Base-by-base conservation (phyloP, 75 land plant species). In the Selaginella moellendorffii region DNA sequence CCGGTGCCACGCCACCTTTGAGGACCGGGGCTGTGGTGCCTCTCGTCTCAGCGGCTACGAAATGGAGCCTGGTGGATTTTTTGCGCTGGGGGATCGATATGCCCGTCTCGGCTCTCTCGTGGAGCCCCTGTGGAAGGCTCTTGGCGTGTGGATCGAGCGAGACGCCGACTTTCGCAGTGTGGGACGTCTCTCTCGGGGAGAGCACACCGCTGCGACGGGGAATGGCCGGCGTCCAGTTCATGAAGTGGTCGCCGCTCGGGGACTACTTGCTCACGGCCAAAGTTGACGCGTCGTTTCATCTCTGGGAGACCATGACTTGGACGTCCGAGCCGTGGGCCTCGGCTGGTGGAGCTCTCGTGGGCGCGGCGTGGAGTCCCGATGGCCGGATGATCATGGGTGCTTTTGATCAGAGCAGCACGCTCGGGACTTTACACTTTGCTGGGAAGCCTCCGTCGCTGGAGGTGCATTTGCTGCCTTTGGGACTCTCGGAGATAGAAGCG, bases 201-300 rank as follows among this genome's bases (percentile, higher is more conserved):
- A 84, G 90, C 29, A 88, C 89, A 19, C 97, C 97, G 9, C 80
- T 92, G 63, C 76, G 90, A 60, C 79, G 97, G 36, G 95, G 96
- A 68, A 72, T 87, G 24, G 95, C 82, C 27, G n/a, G n/a, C n/a
- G n/a, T n/a, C n/a, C n/a, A n/a, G n/a, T n/a, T n/a, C n/a, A n/a
- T n/a, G n/a, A n/a, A 80, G 80, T 91, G 97, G 97, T 83, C 79
- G 72, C 88, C 97, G 52, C 86, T 87, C 74, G 95, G 93, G 2
- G 78, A 68, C 18, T 77, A 81, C 76, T 77, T 91, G 63, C 54
- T 91, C 25, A 77, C 82, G 25, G n/a, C n/a, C n/a, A n/a, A n/a
- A n/a, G n/a, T n/a, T n/a, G n/a, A n/a, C n/a, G n/a, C n/a, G n/a
- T n/a, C n/a, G n/a, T n/a, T n/a, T n/a, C n/a, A n/a, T n/a, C n/a